Conservation (phyloP, 148 eudicot species). For the Polygonum aviculare region DNA sequence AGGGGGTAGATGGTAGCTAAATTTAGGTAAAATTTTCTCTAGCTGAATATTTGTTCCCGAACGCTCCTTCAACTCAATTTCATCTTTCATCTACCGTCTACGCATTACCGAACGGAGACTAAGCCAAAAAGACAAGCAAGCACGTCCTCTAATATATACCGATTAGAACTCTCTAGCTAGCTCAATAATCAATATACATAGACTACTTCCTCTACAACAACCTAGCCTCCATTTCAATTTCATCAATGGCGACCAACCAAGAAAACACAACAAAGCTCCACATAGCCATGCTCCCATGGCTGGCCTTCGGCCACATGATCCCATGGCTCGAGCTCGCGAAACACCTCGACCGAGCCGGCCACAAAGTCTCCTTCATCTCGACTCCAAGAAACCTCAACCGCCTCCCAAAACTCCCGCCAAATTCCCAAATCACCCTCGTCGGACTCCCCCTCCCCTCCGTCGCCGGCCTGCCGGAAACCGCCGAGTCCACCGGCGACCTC, state of each 20-base stretch:
- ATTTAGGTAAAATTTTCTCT: no score
- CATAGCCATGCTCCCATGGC: background rate
- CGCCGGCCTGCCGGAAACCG: background rate
- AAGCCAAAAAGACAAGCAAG: no score
- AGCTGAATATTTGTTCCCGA: no score
- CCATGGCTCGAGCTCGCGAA: background rate
- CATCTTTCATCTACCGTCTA: no score
- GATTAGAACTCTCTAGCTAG: no score
- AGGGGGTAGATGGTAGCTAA: no score
- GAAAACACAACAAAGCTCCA: background rate
- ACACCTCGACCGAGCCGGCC: background rate
- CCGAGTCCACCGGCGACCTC: background rate
- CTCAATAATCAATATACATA: no score
- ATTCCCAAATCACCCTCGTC: background rate
- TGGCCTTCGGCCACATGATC: slow-evolving; percentile 3
- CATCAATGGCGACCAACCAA: background rate
- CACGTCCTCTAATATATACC: no score
- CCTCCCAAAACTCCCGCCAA: background rate
- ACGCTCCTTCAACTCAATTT: no score
- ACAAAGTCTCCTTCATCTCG: background rate
- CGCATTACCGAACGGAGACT: no score
- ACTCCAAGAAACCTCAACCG: background rate
- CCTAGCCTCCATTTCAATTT: background rate
- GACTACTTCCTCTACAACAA: background rate
- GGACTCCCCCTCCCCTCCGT: background rate